Evolutionary conservation across 2,329 filamentous ascomycete species (phyloP).

Genomic region (Diplodia seriata): DNA sequence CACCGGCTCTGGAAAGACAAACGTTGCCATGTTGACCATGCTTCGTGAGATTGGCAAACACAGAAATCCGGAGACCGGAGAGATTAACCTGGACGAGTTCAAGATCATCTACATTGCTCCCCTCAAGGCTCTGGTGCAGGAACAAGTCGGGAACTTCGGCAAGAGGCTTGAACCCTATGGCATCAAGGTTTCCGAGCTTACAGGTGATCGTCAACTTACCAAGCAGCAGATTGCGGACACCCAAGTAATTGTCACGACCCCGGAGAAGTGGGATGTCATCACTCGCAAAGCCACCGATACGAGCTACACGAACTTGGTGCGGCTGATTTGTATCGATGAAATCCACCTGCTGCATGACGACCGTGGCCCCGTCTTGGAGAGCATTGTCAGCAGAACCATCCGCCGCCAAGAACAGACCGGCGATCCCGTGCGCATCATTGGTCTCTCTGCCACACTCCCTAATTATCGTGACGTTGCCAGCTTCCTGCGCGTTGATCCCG

Average conservation of each 20-base stretch:
- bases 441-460: constrained; percentile 91
- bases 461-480: constrained; percentile 97
- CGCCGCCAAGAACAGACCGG: constrained; percentile 92
- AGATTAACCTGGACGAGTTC: constrained; percentile 94
- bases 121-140: constrained; percentile 92
- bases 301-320: constrained; percentile 96
- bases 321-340: constrained; percentile 95
- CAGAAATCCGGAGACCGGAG: constrained; percentile 84
- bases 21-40: constrained; percentile 97
- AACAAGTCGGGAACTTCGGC: constrained; percentile 97
- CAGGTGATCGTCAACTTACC: constrained; percentile 95
- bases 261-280: constrained; percentile 99
- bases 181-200: constrained; percentile 92
- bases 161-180: constrained; percentile 89
- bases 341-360: constrained; percentile 98
- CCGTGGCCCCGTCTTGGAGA: constrained; percentile 93
- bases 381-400: constrained; percentile 93
- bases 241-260: constrained; percentile 96
- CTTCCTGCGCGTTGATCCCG: constrained; percentile 87
- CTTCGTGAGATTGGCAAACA: constrained; percentile 97
- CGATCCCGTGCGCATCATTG: constrained; percentile 88
- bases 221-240: constrained; percentile 99
- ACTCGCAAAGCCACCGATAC: constrained; percentile 96
- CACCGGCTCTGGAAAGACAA: constrained; percentile 97
- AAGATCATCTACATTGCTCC: constrained; percentile 99